Evolutionary conservation across 257 asterid genomes (phyloP).

Genomic region (Solanum gracilifrons): DNA sequence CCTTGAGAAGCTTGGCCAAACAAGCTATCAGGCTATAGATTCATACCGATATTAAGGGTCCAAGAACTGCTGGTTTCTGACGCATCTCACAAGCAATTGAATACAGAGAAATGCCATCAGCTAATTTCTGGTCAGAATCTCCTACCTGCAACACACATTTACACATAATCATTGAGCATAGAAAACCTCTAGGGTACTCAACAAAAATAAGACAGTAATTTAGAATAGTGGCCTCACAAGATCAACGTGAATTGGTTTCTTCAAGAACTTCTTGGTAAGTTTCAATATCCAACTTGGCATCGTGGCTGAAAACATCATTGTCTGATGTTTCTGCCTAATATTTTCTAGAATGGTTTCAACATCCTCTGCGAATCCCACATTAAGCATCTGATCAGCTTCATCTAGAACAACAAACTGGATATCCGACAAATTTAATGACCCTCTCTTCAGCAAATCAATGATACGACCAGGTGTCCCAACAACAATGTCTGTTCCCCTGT

Average conservation of each 20-base stretch:
- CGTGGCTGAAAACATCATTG: conserved; percentile 97
- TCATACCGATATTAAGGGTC: conserved; percentile 66
- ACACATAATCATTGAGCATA: not conserved
- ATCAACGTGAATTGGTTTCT: conserved; percentile 65
- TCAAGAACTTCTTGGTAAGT: conserved; percentile 75
- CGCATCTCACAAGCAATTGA: conserved; percentile 47
- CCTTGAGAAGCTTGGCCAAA: not conserved
- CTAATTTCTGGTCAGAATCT: conserved; percentile 77
- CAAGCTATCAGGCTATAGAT: not conserved
- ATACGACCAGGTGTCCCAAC: conserved; percentile 95
- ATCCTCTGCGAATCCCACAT: conserved; percentile 93
- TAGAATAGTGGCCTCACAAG: conserved; percentile 47
- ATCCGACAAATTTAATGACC: conserved; percentile 57
- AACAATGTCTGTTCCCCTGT: conserved; percentile 70
- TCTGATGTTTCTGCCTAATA: conserved; percentile 74
- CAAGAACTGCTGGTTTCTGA: conserved; percentile 66
- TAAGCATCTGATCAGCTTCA: conserved; percentile 99
- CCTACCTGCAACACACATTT: conserved; percentile 65
- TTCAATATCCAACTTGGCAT: conserved; percentile 90
- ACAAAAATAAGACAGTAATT: not conserved
- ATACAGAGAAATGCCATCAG: conserved; percentile 79
- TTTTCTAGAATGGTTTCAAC: conserved; percentile 77
- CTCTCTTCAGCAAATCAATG: conserved; percentile 85
- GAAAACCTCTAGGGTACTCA: not conserved
- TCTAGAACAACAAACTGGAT: conserved; percentile 81